phyloP scores from a whole-genome alignment of 129 eudicot genomes.

The Lactuca saligna region DNA sequence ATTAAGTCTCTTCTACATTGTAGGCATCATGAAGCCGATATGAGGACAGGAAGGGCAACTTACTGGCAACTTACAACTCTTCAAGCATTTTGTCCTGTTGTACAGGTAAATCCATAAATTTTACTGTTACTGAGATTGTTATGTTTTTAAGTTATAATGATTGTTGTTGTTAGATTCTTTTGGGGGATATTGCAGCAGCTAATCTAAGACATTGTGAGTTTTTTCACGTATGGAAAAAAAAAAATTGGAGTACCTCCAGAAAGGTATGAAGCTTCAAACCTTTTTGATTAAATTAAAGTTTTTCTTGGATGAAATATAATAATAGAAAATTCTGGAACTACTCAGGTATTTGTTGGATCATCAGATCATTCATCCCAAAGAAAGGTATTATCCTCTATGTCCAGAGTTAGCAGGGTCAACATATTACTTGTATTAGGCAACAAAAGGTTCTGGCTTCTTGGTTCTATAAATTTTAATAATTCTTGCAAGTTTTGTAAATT shows the following conservation, averaged over 20 bases:
- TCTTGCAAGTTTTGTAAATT: too few relatives aligned
- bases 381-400: slow-evolving; percentile 91
- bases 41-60: slow-evolving; percentile 93
- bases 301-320: slow-evolving; percentile 2
- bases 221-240: slow-evolving; percentile 78
- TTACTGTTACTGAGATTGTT: too few relatives aligned
- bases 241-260: slow-evolving; percentile 93
- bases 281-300: background rate
- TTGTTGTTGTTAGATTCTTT: slow-evolving; percentile 66
- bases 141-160: background rate
- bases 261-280: slow-evolving; percentile 50
- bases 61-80: slow-evolving; percentile 96
- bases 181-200: slow-evolving; percentile 92
- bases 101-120: slow-evolving; percentile 44
- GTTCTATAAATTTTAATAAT: too few relatives aligned
- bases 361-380: slow-evolving; percentile 89
- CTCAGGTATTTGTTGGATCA: slow-evolving; percentile 87
- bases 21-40: slow-evolving; percentile 99
- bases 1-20: slow-evolving; percentile 3
- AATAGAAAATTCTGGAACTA: background rate
- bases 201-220: slow-evolving; percentile 92
- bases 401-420: slow-evolving; percentile 98
- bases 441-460: slow-evolving; percentile 56
- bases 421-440: slow-evolving; percentile 93
- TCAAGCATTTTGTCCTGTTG: slow-evolving; percentile 98